Evolutionary conservation across 1,284 basidiomycete species (phyloP).

Genomic region (Tilletia caries): DNA sequence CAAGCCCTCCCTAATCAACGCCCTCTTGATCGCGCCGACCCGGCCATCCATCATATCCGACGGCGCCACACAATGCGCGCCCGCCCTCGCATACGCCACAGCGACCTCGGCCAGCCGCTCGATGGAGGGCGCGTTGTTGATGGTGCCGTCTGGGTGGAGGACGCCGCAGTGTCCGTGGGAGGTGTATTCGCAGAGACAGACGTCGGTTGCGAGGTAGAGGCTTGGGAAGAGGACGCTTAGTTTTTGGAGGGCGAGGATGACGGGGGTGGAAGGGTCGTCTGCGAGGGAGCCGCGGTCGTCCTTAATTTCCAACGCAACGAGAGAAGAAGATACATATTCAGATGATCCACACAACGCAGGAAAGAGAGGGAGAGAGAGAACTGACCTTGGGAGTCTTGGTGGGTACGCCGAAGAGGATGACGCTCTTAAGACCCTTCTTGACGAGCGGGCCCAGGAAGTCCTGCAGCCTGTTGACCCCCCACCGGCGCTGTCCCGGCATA

Average conservation of each 20-base stretch:
- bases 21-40: slow-evolving; percentile 81
- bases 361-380: slow-evolving; percentile 13
- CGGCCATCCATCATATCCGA: slow-evolving; percentile 99
- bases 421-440: slow-evolving; percentile 80
- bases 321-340: neutral
- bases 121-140: slow-evolving; percentile 60
- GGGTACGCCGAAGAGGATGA: slow-evolving; percentile 96
- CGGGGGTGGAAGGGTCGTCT: slow-evolving; percentile 84
- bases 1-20: slow-evolving; percentile 76
- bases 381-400: slow-evolving; percentile 74
- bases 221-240: slow-evolving; percentile 73
- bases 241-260: slow-evolving; percentile 81
- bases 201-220: slow-evolving; percentile 75
- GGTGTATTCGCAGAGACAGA: slow-evolving; percentile 99
- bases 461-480: slow-evolving; percentile 91
- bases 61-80: slow-evolving; percentile 95
- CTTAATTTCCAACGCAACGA: slow-evolving; percentile 56
- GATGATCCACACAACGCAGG: too few relatives aligned
- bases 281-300: slow-evolving; percentile 79
- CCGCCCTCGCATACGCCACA: slow-evolving; percentile 84
- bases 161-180: slow-evolving; percentile 95
- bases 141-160: slow-evolving; percentile 69
- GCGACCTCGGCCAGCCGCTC: slow-evolving; percentile 86
- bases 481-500: slow-evolving; percentile 57
- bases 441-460: slow-evolving; percentile 82